Base-by-base conservation (phyloP, 495 filamentous ascomycete species). In the Penicilliopsis zonata region DNA sequence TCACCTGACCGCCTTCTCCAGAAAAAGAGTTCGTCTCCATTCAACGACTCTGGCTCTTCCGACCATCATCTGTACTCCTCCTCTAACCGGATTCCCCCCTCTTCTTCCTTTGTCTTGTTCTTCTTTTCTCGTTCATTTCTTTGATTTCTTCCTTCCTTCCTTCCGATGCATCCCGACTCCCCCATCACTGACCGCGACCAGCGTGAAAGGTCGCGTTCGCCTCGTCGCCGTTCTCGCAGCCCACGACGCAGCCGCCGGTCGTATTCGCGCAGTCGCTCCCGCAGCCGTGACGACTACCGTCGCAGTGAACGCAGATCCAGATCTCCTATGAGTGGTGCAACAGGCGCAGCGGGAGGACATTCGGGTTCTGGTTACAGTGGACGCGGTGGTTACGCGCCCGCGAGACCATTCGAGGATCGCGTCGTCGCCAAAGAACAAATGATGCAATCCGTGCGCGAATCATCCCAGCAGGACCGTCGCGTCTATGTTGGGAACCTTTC, bases 401-500 rank as follows among this genome's bases (percentile, higher is more conserved):
- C 74, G 40, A 72, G 86, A 59, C 69, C 70, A 17, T 82, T 74
- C 57, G 88, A 94, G 57, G 90, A 95, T 46, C 80, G 86, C 45
- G 68, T 74, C 31, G 76, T 72, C 40, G 79, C 82, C 38, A 86
- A 92, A 64, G 87, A 94, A 55, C 78, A 84, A 50, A 94, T 92
- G 83, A 88, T 95, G 84, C 80, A 80, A 61, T 81, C 74, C 47
- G 75, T 95, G 42, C 76, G 85, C 46, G 90, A 95, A 44, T 79
- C 81, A 10, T 96, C 90, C 43, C 90, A 95, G 57, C 90, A 96
- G 63, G 90, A 96, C 69, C 88, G 90, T 47, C 86, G 88, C 25
- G 90, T 98, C 74, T 98, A 98, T 63, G 92, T 98, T 53, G 90
- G 90, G 62, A 98, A 98, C 49, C 70, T 98, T 41, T 86, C 86